These are phyloP conservation scores for Eucalyptus fibrosa DNA, from an alignment of 345 rosid genomes.

Conservation along the genomic window DNA sequence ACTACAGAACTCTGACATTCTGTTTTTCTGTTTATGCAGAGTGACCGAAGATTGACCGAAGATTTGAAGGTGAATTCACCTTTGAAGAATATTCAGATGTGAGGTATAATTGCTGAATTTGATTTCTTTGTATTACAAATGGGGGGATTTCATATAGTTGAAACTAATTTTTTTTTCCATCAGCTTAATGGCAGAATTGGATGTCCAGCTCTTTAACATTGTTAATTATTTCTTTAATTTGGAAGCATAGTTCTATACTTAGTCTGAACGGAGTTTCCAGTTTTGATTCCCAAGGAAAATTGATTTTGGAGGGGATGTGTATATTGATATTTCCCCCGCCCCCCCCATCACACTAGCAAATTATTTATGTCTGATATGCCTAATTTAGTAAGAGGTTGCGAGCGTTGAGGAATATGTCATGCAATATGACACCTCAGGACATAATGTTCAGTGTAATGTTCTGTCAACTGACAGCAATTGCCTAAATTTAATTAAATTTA, in stretches of 20 bases:
- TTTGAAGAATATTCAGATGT: neutral
- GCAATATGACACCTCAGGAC: neutral
- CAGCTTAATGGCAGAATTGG: neutral
- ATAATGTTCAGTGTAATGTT: neutral
- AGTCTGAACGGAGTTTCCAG: neutral
- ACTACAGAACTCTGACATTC: neutral
- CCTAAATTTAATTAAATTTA: neutral
- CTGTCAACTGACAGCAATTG: neutral
- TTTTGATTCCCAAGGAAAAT: neutral
- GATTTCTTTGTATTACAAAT: neutral
- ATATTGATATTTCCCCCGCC: neutral
- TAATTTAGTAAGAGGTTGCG: neutral
- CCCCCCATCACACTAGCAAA: neutral
- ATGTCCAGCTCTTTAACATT: neutral
- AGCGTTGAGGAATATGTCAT: neutral
- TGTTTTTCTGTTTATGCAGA: neutral
- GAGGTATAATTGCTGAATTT: neutral
- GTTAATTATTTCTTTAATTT: neutral
- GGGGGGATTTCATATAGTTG: neutral
- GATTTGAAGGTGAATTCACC: neutral
- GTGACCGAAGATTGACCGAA: neutral
- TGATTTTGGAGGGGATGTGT: neutral
- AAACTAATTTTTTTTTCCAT: neutral
- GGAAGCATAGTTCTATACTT: neutral
- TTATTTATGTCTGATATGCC: neutral